Base-by-base conservation (phyloP, 495 filamentous ascomycete species). In the Bacidia gigantensis region DNA sequence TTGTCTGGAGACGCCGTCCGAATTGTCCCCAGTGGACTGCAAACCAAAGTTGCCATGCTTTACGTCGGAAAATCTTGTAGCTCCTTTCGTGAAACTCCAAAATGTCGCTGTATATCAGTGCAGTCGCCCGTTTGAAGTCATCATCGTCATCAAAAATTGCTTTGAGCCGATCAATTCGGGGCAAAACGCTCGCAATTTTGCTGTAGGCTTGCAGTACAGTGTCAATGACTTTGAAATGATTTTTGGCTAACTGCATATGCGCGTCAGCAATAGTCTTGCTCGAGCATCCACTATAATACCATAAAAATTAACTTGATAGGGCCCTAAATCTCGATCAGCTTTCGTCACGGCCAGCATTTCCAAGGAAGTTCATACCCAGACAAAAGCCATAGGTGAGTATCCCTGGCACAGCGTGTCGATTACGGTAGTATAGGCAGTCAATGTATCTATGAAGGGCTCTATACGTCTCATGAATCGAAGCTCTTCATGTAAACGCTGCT, bases 381-480 rank as follows among this genome's bases (percentile, higher is more conserved):
- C 51, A 64, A 65, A 72, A 1, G 69, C 62, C 11, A 74, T 57
- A 50, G 64, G 72, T 2, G 65, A 60, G 0, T 67, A 71, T 26
- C 68, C 71, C 44, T 71, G 69, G 55, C 69, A 72, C 3, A 72
- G 49, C 12, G 65, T 47, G n/a, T 72, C 70, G 20, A 73, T 60
- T 0, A 54, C 22, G 39, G 64, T 65, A 1, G 67, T 54, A 49
- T 71, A 74, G 32, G 65, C 49, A 22, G 65, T 57, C 24, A 74
- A 26, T 3, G 60, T 66, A 2, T 44, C 25, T 25, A 74, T 61
- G 3, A 71, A 59, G 2, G 70, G 69, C 38, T 56, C 44, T 1
- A 74, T 57, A 7, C 68, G 63, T 11, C 64, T 56, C 62, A 74
- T 65, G 50, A 70, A 67, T 21, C 67, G 60, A 3, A 72, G 62